Conservation (phyloP, 495 filamentous ascomycete species). For the Friedmanniomyces simplex region DNA sequence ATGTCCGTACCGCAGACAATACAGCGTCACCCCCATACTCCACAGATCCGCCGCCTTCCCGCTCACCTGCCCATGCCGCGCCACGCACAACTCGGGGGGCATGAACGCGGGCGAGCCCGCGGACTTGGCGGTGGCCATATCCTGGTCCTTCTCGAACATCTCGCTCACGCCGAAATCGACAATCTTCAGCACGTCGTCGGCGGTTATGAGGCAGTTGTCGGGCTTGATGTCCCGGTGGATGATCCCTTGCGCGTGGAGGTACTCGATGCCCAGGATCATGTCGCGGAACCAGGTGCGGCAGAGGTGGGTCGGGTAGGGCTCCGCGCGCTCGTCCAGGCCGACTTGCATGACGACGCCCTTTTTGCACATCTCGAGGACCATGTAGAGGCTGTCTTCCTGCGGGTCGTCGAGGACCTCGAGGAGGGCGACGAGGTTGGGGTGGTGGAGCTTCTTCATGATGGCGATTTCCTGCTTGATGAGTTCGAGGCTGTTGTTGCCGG, state of each 20-base stretch:
- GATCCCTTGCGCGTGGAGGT: conserved; percentile 88
- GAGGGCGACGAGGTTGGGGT: conserved; percentile 82
- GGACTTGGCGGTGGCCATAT: conserved; percentile 90
- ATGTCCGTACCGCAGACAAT: conserved; percentile 78
- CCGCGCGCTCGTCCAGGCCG: conserved; percentile 68
- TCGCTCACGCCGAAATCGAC: conserved; percentile 98
- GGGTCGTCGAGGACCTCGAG: conserved; percentile 95
- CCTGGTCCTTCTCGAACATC: conserved; percentile 83
- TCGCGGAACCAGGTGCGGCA: conserved; percentile 93
- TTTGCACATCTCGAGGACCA: conserved; percentile 98
- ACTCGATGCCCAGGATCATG: conserved; percentile 91
- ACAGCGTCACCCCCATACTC: conserved; percentile 96
- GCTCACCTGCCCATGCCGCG: conserved; percentile 76
- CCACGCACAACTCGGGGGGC: conserved; percentile 83
- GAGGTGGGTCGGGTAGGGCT: conserved; percentile 72
- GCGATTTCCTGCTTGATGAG: conserved; percentile 95
- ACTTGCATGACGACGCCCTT: conserved; percentile 98
- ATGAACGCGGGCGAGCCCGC: conserved; percentile 93
- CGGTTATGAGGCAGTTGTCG: conserved; percentile 84
- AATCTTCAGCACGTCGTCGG: conserved; percentile 86
- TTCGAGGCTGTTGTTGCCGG: conserved; percentile 54
- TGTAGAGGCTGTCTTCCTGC: conserved; percentile 88
- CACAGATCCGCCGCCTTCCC: conserved; percentile 91
- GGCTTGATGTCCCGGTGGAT: conserved; percentile 98
- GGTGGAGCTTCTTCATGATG: conserved; percentile 97